Percentiles rank a stretch among this genome's conserved stretches.
Conservation (phyloP, 2,329 filamentous ascomycete genomes). For the Ceratocystis alfenasii region DNA sequence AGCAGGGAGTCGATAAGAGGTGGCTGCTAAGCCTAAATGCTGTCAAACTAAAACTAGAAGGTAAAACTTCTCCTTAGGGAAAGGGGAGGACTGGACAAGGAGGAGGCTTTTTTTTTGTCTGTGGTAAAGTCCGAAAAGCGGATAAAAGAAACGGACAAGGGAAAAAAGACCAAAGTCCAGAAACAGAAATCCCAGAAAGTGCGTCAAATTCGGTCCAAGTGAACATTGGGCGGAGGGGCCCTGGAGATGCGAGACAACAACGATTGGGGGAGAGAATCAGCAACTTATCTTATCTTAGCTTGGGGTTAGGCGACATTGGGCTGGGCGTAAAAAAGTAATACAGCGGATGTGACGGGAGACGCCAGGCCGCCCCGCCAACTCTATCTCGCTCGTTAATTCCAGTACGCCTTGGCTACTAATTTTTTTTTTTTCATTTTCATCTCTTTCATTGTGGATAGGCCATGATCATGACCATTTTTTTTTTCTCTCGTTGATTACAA, state of each 20-base stretch:
- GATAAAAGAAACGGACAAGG: neutral
- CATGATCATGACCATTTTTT: no score
- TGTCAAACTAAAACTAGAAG: neutral
- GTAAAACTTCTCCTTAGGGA: neutral
- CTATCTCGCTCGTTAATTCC: no score
- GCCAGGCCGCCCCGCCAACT: neutral
- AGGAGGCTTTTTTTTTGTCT: neutral
- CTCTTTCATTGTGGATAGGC: no score
- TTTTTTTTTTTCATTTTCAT: neutral
- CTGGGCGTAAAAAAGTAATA: neutral
- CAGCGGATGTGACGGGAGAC: neutral
- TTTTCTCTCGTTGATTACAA: no score
- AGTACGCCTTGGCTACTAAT: neutral
- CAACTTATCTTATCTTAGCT: neutral
- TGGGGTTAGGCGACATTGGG: neutral
- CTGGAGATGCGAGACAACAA: neutral
- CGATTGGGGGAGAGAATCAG: no score
- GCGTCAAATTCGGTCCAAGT: neutral
- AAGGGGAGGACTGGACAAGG: neutral
- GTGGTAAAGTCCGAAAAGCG: neutral
- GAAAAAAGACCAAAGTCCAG: neutral
- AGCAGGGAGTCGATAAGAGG: no score
- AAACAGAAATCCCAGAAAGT: neutral
- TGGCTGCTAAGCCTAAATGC: neutral
- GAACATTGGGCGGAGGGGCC: neutral